Evolutionary conservation across 108 stramenopile species (phyloP), one percentile per base, ranked within the genome.

Genomic region (Nitzschia palea): DNA sequence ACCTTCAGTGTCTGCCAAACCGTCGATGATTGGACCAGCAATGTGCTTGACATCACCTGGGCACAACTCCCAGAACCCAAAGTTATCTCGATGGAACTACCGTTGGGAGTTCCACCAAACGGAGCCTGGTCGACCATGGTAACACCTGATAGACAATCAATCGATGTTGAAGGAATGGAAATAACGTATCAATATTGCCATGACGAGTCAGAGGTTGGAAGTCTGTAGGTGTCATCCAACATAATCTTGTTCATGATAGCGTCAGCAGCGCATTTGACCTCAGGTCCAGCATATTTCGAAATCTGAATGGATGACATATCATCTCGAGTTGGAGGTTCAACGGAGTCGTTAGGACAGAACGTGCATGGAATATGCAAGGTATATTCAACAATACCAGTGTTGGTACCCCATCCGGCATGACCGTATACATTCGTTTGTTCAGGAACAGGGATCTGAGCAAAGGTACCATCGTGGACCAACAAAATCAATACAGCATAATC

Each of bases 231-330:
- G 54, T 55, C 54, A 55, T 55, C 54, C 9, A 20, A 20, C 4
- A 55, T 4, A n/a, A n/a, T n/a, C n/a, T n/a, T n/a, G 54, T 30
- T 31, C 4, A 23, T n/a, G 4, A 48, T 18, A 27, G 4, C 54
- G 4, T 26, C 54, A 8, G 23, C 30, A n/a, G 4, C 30, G 27
- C 54, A 55, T 5, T 30, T 55, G 10, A 23, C 54, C 20, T 9
- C n/a, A 28, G 54, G 54, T 29, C 54, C 54, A 8, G 54, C 54
- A 30, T 55, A 55, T 29, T 55, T 55, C 4, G 15, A 6, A 32
- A 55, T 55, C 6, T 55, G n/a, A n/a, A n/a, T n/a, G n/a, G n/a
- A n/a, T n/a, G n/a, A n/a, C n/a, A n/a, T n/a, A n/a, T n/a, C n/a
- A n/a, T n/a, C n/a, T n/a, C n/a, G n/a, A n/a, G n/a, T n/a, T n/a